Conservation (phyloP, 2,329 filamentous ascomycete genomes). For the Cytospora paraplurivora region DNA sequence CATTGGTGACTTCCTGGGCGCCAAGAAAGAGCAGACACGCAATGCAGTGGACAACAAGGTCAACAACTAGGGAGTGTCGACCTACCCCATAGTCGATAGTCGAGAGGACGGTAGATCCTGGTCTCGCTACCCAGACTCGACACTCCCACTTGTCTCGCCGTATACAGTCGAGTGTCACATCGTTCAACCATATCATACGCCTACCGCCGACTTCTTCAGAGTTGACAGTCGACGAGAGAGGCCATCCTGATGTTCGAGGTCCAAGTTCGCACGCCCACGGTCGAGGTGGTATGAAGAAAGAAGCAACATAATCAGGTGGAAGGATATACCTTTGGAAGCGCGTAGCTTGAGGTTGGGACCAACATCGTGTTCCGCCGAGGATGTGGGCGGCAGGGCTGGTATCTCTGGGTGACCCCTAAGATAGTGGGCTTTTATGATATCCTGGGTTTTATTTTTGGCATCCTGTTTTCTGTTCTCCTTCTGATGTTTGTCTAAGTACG, state of each 20-base stretch:
- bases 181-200: not conserved
- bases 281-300: not conserved
- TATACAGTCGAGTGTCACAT: not conserved
- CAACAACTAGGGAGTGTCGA: conserved; percentile 23
- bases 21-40: conserved; percentile 25
- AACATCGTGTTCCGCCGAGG: conserved; percentile 6
- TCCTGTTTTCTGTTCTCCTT: not conserved
- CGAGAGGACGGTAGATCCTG: not conserved
- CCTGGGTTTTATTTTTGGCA: conserved; percentile 11
- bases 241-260: not conserved
- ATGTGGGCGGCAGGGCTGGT: not conserved
- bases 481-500: conserved; percentile 6
- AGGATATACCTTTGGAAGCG: conserved; percentile 2
- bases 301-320: not conserved
- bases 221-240: not conserved
- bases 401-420: not conserved
- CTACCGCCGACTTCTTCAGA: not conserved
- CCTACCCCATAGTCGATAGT: not conserved
- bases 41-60: conserved; percentile 28
- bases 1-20: conserved; percentile 24
- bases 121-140: not conserved
- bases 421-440: conserved; percentile 19
- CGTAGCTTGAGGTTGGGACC: conserved; percentile 11
- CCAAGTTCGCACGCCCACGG: not conserved
- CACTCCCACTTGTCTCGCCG: not conserved